Conservation (phyloP, 768 basidiomycete genomes). For the Sporobolomyces roseus region DNA sequence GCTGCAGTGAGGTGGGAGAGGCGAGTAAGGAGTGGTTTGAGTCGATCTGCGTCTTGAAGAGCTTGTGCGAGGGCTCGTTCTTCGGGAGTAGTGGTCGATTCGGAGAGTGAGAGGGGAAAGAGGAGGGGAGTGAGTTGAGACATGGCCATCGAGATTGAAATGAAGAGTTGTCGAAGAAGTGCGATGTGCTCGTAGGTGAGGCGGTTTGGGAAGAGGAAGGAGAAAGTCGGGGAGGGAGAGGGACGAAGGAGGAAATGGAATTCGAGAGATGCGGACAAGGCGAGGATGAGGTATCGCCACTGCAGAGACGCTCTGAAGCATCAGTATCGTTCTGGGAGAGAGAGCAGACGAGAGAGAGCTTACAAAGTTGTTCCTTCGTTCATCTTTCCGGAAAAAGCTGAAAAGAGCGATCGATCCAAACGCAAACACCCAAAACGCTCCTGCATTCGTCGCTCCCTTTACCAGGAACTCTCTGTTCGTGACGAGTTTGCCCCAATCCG, state of each 20-base stretch:
- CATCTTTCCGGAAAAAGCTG: constrained; percentile 61
- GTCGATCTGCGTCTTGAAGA: constrained; percentile 13
- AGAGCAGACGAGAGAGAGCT: constrained; percentile 3
- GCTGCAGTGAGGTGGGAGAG: constrained; percentile 2
- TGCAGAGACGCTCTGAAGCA: constrained; percentile 45
- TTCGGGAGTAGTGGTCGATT: neutral
- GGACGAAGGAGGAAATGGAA: constrained; percentile 33
- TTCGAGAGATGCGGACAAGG: constrained; percentile 26
- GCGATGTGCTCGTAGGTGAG: constrained; percentile 71
- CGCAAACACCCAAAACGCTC: constrained; percentile 66
- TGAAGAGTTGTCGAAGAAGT: constrained; percentile 71
- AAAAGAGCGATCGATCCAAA: constrained; percentile 60
- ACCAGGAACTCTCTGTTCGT: constrained; percentile 67
- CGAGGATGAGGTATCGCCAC: constrained; percentile 77
- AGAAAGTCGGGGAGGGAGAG: constrained; percentile 27
- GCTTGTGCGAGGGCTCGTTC: constrained; percentile 9
- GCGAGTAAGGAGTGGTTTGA: constrained; percentile 19
- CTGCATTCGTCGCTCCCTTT: constrained; percentile 61
- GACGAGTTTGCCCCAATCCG: constrained; percentile 65
- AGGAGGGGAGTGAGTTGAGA: constrained; percentile 67
- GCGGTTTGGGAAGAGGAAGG: constrained; percentile 59
- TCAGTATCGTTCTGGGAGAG: constrained; percentile 17
- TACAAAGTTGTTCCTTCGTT: constrained; percentile 65
- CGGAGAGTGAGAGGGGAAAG: constrained; percentile 50
- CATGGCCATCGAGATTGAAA: constrained; percentile 69